Evolutionary conservation across 2,329 filamentous ascomycete genomes (phyloP), one percentile per base, ranked within the genome.

Genomic region (Colletotrichum musicola): DNA sequence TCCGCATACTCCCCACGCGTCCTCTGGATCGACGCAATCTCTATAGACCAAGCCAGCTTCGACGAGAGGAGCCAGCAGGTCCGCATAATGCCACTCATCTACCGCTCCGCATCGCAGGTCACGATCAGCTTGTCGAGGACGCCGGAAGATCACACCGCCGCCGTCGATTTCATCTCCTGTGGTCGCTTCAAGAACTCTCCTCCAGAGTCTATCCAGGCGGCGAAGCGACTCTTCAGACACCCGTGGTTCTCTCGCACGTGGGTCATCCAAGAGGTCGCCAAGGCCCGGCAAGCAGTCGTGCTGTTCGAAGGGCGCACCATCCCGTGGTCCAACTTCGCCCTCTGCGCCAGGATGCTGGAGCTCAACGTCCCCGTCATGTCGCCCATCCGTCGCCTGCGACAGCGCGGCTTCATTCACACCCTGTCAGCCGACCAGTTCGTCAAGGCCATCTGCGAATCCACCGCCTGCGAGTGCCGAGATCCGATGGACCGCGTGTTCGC

Each of bases 21-120:
- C 3, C 61, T 77, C 35, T 77, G 74, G 75, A 68, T 76, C 4
- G 75, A 75, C 22, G 72, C 68, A 0, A 64, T 76, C 12, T 76
- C 74, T 50, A 72, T 76, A 18, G 71, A 76, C n/a, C 69, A 71
- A 46, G 44, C 47, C 22, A 69, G 73, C 18, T 57, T 65, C 9
- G 25, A 60, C 2, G 75, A 77, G 56, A 69, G 70, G 18, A 72
- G 70, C 51, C 54, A 65, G 6, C 74, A 75, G 47, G 71, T 75
- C 16, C 71, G 68, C 1, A 60, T 71, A 25, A 74, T 75, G 71
- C 70, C 69, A 0, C 55, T 64, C 4, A 75, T 75, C 12, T 77
- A 75, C 46, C 63, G 71, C 22, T 59, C 65, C n/a, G 75, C 75
- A 16, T 67, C 53, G 3, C 56, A 69, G 12, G 74, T 75, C 14